These are phyloP conservation scores for Tausonia pullulans DNA, from an alignment of 1,284 basidiomycete species.

Conservation along the genomic window DNA sequence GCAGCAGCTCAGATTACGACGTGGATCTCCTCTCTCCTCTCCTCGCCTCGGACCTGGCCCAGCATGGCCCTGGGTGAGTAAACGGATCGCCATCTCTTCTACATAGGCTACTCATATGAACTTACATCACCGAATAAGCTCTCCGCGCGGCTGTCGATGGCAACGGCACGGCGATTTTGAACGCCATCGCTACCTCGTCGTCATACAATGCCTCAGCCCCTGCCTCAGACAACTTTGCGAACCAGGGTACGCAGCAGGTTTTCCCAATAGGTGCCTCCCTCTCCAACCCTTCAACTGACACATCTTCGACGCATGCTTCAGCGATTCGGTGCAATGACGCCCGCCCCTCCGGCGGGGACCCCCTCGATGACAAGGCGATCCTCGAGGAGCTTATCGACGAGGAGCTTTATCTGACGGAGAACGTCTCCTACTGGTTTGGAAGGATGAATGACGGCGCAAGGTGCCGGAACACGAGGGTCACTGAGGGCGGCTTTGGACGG, in stretches of 20 bases:
- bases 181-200: slow-evolving; percentile 17
- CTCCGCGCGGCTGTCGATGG: slow-evolving; percentile 20
- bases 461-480: slow-evolving; percentile 23
- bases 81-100: neutral
- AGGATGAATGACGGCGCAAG: slow-evolving; percentile 18
- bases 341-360: neutral
- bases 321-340: neutral
- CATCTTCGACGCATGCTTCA: neutral
- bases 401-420: slow-evolving; percentile 17
- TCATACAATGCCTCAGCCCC: slow-evolving; percentile 22
- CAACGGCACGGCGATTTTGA: slow-evolving; percentile 20
- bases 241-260: slow-evolving; percentile 1
- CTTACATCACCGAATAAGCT: neutral
- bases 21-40: slow-evolving; percentile 20
- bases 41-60: slow-evolving; percentile 23
- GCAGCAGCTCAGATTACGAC: slow-evolving; percentile 15
- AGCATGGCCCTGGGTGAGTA: slow-evolving; percentile 16
- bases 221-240: slow-evolving; percentile 17
- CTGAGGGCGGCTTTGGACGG: slow-evolving; percentile 8
- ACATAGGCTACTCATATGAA: neutral
- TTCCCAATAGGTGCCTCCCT: neutral
- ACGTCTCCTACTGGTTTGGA: slow-evolving; percentile 19
- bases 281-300: neutral
- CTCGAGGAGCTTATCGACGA: slow-evolving; percentile 21
- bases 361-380: neutral